phyloP scores from a whole-genome alignment of 345 rosid species.

The Gossypium anomalum region DNA sequence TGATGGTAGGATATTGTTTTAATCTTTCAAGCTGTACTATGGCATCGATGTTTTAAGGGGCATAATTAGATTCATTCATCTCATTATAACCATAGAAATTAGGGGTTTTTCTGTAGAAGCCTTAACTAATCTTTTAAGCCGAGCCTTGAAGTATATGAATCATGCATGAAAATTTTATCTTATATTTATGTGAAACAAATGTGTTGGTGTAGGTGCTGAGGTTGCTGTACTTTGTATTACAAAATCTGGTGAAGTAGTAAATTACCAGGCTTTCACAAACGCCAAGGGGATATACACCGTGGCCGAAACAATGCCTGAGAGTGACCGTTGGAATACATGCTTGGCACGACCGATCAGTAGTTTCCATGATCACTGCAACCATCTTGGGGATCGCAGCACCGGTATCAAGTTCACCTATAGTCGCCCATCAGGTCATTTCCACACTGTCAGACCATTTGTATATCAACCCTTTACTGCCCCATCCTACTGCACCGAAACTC shows the following conservation, averaged over 20 bases:
- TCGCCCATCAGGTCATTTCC: constrained; percentile 76
- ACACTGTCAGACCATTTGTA: constrained; percentile 64
- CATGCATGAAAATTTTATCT: neutral
- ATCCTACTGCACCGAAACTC: constrained; percentile 48
- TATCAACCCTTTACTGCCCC: constrained; percentile 56
- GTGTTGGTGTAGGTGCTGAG: constrained; percentile 68
- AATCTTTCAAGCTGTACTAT: neutral
- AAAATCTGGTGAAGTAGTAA: constrained; percentile 82
- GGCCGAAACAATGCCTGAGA: constrained; percentile 96
- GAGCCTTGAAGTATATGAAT: neutral
- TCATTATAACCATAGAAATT: neutral
- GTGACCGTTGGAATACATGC: constrained; percentile 95
- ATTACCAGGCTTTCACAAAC: constrained; percentile 91
- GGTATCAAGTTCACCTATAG: constrained; percentile 79
- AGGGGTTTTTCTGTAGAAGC: neutral
- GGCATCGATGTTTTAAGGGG: neutral
- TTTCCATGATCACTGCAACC: constrained; percentile 76
- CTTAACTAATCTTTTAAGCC: neutral
- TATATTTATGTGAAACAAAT: neutral
- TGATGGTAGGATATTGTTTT: neutral
- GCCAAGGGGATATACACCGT: constrained; percentile 75
- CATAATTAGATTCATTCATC: neutral
- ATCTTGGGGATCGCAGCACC: constrained; percentile 43
- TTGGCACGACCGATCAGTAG: constrained; percentile 84
- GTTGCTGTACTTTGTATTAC: constrained; percentile 97